These are phyloP conservation scores for Chrysoporthe cubensis DNA, from an alignment of 2,329 filamentous ascomycete genomes.

Conservation along the genomic window DNA sequence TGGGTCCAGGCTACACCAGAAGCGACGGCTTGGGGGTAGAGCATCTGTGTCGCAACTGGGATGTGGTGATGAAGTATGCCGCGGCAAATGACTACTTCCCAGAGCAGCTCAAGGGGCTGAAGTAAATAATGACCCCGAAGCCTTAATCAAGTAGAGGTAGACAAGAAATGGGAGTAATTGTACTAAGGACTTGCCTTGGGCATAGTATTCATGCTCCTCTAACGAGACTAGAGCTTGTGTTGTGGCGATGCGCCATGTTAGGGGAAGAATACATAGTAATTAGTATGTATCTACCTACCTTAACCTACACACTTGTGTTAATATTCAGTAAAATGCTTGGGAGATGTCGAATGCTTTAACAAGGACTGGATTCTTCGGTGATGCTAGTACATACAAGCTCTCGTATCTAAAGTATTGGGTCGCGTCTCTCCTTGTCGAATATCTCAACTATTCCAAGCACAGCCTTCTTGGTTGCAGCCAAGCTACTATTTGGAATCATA, in stretches of 20 bases:
- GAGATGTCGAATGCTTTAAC: not conserved
- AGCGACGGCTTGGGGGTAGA: not conserved
- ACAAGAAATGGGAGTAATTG: not conserved
- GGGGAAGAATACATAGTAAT: not conserved
- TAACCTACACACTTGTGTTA: not conserved
- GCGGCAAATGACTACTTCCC: slow-evolving; percentile 2
- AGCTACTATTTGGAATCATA: not conserved
- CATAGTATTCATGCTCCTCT: not conserved
- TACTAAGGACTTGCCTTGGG: not conserved
- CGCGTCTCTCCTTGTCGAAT: not conserved
- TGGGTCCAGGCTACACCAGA: slow-evolving; percentile 3
- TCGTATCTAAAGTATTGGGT: not conserved
- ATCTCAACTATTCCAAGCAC: not conserved
- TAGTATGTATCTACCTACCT: not conserved
- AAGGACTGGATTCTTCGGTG: not conserved
- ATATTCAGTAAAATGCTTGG: not conserved
- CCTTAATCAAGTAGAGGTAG: not conserved
- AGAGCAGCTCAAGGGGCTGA: not conserved
- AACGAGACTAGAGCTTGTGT: not conserved
- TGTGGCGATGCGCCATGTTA: not conserved
- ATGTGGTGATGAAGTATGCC: slow-evolving; percentile 3
- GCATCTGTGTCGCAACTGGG: slow-evolving; percentile 5
- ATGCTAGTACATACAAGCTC: not conserved
- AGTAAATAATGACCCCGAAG: not conserved
- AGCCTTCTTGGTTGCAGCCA: not conserved